Conservation (phyloP, 805 yeast genomes). For the Saccharomycopsis sp. region DNA sequence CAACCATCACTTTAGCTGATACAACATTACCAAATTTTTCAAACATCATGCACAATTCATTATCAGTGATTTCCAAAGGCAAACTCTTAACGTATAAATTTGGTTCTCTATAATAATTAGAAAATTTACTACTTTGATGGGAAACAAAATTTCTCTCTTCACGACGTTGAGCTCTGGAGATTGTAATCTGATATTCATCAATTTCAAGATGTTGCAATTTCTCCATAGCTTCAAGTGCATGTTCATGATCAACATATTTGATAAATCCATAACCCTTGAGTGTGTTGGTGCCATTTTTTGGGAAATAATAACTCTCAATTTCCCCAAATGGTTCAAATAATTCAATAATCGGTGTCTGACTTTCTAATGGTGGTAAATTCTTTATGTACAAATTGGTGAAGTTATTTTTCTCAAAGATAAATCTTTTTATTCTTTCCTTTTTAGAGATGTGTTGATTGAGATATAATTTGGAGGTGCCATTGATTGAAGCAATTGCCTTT, state of each 20-base stretch:
- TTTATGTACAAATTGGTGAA: constrained; percentile 50
- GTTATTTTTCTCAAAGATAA: constrained; percentile 39
- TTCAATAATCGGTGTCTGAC: constrained; percentile 33
- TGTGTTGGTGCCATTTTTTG: constrained; percentile 32
- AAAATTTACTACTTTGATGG: background rate
- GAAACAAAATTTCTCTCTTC: constrained; percentile 25
- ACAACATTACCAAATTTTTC: constrained; percentile 43
- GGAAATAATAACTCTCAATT: constrained; percentile 48
- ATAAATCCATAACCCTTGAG: constrained; percentile 48
- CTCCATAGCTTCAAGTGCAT: constrained; percentile 42
- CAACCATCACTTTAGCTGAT: constrained; percentile 50
- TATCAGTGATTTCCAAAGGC: constrained; percentile 48
- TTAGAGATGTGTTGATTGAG: constrained; percentile 62
- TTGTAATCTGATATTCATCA: constrained; percentile 29
- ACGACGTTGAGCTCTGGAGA: constrained; percentile 43
- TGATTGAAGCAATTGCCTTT: constrained; percentile 49
- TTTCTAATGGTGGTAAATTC: constrained; percentile 36
- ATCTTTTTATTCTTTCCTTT: constrained; percentile 47
- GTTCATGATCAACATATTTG: constrained; percentile 40
- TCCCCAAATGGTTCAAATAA: constrained; percentile 41
- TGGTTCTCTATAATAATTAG: constrained; percentile 49
- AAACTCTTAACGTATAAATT: constrained; percentile 67
- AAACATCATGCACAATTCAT: constrained; percentile 40
- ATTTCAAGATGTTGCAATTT: constrained; percentile 40
- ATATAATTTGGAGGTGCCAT: constrained; percentile 38